Percentiles rank a stretch among this genome's conserved stretches.
Evolutionary conservation across 2,329 filamentous ascomycete genomes (phyloP).

Genomic region (Immersiporthe knoxdaviesiana): DNA sequence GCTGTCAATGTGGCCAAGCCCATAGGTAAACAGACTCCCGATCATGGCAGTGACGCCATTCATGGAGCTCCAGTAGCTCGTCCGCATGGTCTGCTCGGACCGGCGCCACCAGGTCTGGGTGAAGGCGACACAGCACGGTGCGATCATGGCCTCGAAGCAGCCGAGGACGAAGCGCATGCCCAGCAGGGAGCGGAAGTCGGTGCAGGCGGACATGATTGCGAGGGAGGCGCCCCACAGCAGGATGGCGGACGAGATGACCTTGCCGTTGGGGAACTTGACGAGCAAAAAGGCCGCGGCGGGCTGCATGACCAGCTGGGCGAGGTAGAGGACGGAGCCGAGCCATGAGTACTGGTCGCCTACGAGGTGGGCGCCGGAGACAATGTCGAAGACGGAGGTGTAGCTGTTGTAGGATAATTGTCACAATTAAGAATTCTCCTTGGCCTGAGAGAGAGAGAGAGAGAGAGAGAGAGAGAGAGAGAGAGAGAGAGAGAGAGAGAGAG

Average conservation of each 20-base stretch:
- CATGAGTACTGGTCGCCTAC: slow-evolving; percentile 57
- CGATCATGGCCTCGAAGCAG: slow-evolving; percentile 52
- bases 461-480: too few species aligned
- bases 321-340: slow-evolving; percentile 63
- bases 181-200: slow-evolving; percentile 50
- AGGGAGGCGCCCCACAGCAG: slow-evolving; percentile 57
- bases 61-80: slow-evolving; percentile 57
- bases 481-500: too few species aligned
- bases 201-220: slow-evolving; percentile 55
- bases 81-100: slow-evolving; percentile 53
- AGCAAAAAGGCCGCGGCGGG: slow-evolving; percentile 56
- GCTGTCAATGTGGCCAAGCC: slow-evolving; percentile 52
- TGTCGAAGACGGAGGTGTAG: slow-evolving; percentile 54
- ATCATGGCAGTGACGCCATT: slow-evolving; percentile 59
- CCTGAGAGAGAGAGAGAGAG: too few species aligned
- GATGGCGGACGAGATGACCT: slow-evolving; percentile 55
- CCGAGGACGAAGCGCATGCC: slow-evolving; percentile 50
- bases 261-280: slow-evolving; percentile 58
- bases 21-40: slow-evolving; percentile 59
- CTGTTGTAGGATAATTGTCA: slow-evolving; percentile 18
- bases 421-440: too few species aligned
- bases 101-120: slow-evolving; percentile 60
- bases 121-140: slow-evolving; percentile 55
- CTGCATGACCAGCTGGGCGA: slow-evolving; percentile 63
- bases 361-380: slow-evolving; percentile 51